phyloP scores from a whole-genome alignment of 1,139 yeast genomes.

The Kodamaea sp. region DNA sequence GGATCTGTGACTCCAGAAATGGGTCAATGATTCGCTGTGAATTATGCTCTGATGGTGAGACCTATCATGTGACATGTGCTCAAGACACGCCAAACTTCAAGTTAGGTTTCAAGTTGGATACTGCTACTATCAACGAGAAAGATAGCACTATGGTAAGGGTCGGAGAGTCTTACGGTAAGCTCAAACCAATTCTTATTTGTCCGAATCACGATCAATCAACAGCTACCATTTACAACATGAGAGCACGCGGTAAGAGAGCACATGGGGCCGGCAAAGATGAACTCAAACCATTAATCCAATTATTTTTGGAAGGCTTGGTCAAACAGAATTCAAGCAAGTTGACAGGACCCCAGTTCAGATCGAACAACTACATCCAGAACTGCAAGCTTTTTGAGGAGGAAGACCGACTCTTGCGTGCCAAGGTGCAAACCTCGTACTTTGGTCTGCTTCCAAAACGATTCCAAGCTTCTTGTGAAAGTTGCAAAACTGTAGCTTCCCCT shows the following conservation, averaged over 20 bases:
- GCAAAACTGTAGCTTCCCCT: slow-evolving; percentile 35
- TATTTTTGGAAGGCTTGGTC: slow-evolving; percentile 45
- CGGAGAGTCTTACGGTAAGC: slow-evolving; percentile 35
- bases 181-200: slow-evolving; percentile 47
- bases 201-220: slow-evolving; percentile 31
- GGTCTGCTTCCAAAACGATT: slow-evolving; percentile 7
- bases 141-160: slow-evolving; percentile 26
- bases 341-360: slow-evolving; percentile 36
- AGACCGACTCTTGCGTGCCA: slow-evolving; percentile 12
- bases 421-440: slow-evolving; percentile 11
- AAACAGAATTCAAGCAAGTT: slow-evolving; percentile 20
- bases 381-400: slow-evolving; percentile 18
- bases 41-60: slow-evolving; percentile 22
- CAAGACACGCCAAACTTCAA: slow-evolving; percentile 45
- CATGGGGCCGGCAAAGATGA: slow-evolving; percentile 26
- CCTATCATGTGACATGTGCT: slow-evolving; percentile 70
- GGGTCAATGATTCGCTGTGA: slow-evolving; percentile 37
- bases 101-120: slow-evolving; percentile 46
- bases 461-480: slow-evolving; percentile 20
- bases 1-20: slow-evolving; percentile 31
- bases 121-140: slow-evolving; percentile 16
- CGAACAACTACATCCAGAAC: slow-evolving; percentile 31
- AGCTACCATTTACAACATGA: slow-evolving; percentile 18
- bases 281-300: slow-evolving; percentile 36
- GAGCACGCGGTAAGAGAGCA: slow-evolving; percentile 38